Evolutionary conservation across 495 filamentous ascomycete genomes (phyloP).

Genomic region (Hypoxylon perforatum): DNA sequence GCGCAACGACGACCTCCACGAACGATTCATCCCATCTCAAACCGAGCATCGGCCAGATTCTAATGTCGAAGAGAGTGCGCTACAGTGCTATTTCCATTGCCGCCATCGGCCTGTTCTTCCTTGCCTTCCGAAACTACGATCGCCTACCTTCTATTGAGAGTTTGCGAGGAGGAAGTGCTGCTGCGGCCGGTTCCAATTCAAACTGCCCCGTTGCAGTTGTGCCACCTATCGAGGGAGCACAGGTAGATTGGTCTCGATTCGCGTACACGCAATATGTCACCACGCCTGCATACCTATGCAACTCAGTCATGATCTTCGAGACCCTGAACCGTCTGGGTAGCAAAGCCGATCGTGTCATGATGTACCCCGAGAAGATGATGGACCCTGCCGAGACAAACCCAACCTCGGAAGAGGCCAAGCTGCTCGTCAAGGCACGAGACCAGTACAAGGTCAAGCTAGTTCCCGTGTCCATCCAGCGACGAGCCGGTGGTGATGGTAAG

Average conservation of each 20-base stretch:
- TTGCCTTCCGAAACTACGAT: slow-evolving; percentile 47
- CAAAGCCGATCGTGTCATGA: slow-evolving; percentile 72
- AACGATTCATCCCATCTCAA: slow-evolving; percentile 43
- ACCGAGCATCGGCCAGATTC: slow-evolving; percentile 45
- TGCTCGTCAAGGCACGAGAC: slow-evolving; percentile 69
- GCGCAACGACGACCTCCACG: slow-evolving; percentile 14
- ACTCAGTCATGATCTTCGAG: slow-evolving; percentile 80
- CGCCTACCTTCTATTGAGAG: slow-evolving; percentile 44
- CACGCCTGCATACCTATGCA: slow-evolving; percentile 75
- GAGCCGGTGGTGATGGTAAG: slow-evolving; percentile 55
- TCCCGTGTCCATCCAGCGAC: slow-evolving; percentile 68
- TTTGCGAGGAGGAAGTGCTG: slow-evolving; percentile 28
- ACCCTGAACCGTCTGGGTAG: slow-evolving; percentile 68
- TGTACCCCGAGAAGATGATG: slow-evolving; percentile 71
- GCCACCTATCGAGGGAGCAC: slow-evolving; percentile 36
- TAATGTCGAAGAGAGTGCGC: slow-evolving; percentile 46
- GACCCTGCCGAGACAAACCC: slow-evolving; percentile 44
- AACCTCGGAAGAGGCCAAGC: slow-evolving; percentile 60
- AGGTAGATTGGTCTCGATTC: slow-evolving; percentile 68
- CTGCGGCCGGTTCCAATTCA: slow-evolving; percentile 28
- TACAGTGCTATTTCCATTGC: slow-evolving; percentile 41
- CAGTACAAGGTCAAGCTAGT: slow-evolving; percentile 70
- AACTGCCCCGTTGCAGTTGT: slow-evolving; percentile 44
- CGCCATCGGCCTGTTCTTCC: slow-evolving; percentile 39
- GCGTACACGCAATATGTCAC: slow-evolving; percentile 82